These are phyloP conservation scores for Leptoxyphium fumago DNA, from an alignment of 2,329 filamentous ascomycete species.

Conservation along the genomic window DNA sequence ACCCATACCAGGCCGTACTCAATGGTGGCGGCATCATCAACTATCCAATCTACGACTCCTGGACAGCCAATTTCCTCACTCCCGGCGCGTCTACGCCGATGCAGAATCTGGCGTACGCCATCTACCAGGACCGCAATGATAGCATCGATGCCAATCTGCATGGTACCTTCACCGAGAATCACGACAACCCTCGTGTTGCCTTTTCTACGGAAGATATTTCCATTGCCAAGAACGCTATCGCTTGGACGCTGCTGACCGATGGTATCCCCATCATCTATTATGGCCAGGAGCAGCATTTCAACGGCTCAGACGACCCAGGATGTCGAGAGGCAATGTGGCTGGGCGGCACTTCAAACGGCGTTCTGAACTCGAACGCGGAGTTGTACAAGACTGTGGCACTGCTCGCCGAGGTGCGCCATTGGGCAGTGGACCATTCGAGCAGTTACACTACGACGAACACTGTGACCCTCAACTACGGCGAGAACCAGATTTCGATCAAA, in stretches of 20 bases:
- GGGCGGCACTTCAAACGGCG: constrained; percentile 9
- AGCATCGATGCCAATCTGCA: constrained; percentile 4
- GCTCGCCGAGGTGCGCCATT: constrained; percentile 37
- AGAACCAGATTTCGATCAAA: constrained; percentile 26
- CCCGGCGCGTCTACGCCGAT: constrained; percentile 18
- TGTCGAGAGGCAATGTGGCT: constrained; percentile 30
- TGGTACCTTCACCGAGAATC: constrained; percentile 17
- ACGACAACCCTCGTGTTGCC: constrained; percentile 26
- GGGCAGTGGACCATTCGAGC: constrained; percentile 23
- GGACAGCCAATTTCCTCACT: constrained; percentile 2
- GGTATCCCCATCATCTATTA: constrained; percentile 53
- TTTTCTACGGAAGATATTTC: constrained; percentile 37
- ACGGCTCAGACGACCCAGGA: constrained; percentile 18
- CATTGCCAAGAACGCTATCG: constrained; percentile 45
- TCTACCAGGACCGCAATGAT: constrained; percentile 9
- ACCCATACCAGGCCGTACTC: constrained; percentile 14
- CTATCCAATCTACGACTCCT: constrained; percentile 9
- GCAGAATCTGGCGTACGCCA: constrained; percentile 14
- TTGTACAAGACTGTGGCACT: constrained; percentile 26
- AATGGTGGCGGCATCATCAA: constrained; percentile 15
- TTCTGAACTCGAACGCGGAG: constrained; percentile 25
- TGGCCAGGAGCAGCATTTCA: constrained; percentile 48
- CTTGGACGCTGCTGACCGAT: constrained; percentile 45
- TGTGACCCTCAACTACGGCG: constrained; percentile 27
- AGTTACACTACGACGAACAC: constrained; percentile 26